phyloP scores from a whole-genome alignment of 2,329 filamentous ascomycete species.

The Calonectria montana region DNA sequence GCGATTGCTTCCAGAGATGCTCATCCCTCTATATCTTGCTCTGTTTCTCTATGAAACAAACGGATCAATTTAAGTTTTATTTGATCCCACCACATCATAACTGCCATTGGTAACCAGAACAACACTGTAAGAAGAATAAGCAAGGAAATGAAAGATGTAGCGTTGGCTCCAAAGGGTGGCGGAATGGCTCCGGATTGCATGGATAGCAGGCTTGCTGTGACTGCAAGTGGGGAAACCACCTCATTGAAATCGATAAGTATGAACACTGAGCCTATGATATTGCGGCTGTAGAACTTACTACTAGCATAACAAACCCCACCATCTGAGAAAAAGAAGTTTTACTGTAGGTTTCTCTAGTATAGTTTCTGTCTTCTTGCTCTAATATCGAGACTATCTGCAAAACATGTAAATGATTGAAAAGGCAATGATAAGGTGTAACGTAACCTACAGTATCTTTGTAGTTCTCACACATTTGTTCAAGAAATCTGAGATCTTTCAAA shows the following conservation, averaged over 20 bases:
- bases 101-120: background rate
- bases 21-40: too few relatives aligned
- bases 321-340: too few relatives aligned
- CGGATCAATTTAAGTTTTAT: background rate
- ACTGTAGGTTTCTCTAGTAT: background rate
- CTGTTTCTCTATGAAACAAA: too few relatives aligned
- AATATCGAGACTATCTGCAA: background rate
- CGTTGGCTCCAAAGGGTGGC: background rate
- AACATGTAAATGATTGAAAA: background rate
- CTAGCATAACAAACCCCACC: too few relatives aligned
- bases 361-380: background rate
- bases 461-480: background rate
- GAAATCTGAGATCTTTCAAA: background rate
- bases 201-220: background rate
- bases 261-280: too few relatives aligned
- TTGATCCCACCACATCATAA: background rate
- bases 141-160: background rate
- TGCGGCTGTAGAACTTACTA: too few relatives aligned
- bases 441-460: background rate
- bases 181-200: background rate
- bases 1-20: too few relatives aligned
- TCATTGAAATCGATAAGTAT: background rate
- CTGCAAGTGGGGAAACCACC: background rate
- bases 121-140: background rate
- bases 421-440: background rate